phyloP scores from a whole-genome alignment of 2,329 filamentous ascomycete species.

The Trichoderma sp. region DNA sequence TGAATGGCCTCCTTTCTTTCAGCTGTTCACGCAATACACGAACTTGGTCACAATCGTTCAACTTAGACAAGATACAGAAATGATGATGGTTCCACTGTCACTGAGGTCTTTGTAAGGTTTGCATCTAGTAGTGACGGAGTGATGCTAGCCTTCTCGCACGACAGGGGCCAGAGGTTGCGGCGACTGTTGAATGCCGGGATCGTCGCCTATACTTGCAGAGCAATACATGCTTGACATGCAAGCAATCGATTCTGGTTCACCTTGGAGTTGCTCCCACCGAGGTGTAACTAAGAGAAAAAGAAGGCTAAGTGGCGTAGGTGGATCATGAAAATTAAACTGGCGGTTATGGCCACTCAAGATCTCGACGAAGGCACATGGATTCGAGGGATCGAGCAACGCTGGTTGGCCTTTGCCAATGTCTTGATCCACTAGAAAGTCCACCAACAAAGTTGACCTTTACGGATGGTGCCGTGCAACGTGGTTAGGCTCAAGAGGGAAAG shows the following conservation, averaged over 20 bases:
- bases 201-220: neutral
- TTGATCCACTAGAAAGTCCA: neutral
- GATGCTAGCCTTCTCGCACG: neutral
- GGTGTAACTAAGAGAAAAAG: neutral
- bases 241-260: neutral
- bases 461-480: constrained; percentile 14
- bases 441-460: neutral
- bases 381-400: constrained; percentile 1
- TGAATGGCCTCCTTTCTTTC: neutral
- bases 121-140: neutral
- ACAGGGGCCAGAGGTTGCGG: neutral
- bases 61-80: neutral
- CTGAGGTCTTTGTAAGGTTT: neutral
- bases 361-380: neutral
- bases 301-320: neutral
- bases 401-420: neutral
- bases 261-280: neutral
- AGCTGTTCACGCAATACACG: neutral
- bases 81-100: neutral
- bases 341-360: constrained; percentile 6
- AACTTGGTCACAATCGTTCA: neutral
- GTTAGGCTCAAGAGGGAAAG: neutral
- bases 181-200: neutral
- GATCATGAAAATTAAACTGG: neutral
- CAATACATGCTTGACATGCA: neutral